Conservation (phyloP, 169 alveolate species). For the Eimeria maxima region DNA sequence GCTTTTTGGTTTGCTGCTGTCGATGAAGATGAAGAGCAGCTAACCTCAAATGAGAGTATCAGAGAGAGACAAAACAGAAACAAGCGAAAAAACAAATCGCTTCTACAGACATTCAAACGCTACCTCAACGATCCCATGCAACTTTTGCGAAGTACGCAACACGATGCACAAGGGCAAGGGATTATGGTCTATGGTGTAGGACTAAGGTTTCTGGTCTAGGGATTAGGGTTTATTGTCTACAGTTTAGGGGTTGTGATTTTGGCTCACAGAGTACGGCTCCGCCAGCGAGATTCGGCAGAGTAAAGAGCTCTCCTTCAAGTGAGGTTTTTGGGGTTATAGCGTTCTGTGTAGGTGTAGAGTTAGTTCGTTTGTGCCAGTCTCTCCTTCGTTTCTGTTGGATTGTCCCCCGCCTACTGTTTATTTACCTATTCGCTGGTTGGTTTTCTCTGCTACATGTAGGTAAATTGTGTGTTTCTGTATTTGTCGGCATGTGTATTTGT, state of each 20-base stretch:
- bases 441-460: not conserved
- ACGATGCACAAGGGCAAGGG: not conserved
- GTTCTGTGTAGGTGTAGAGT: not conserved
- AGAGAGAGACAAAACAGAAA: no score
- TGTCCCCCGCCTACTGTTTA: not conserved
- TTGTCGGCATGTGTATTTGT: not conserved
- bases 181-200: not conserved
- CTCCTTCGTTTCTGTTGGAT: not conserved
- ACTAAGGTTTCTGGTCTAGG: not conserved
- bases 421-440: not conserved
- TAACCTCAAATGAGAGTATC: no score
- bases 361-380: not conserved
- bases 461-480: not conserved
- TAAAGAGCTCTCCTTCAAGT: constrained; percentile 66
- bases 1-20: no score
- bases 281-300: not conserved
- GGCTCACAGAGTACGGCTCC: constrained; percentile 21
- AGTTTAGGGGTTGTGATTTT: not conserved
- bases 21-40: no score
- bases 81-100: no score
- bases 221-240: not conserved
- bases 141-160: not conserved
- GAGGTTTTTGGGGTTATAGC: not conserved
- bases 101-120: not conserved
- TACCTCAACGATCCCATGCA: not conserved